A percentile compares a stretch with the other conserved stretches of the same genome.
Conservation (phyloP, 352 stramenopile species). For the Phytophthora pini region DNA sequence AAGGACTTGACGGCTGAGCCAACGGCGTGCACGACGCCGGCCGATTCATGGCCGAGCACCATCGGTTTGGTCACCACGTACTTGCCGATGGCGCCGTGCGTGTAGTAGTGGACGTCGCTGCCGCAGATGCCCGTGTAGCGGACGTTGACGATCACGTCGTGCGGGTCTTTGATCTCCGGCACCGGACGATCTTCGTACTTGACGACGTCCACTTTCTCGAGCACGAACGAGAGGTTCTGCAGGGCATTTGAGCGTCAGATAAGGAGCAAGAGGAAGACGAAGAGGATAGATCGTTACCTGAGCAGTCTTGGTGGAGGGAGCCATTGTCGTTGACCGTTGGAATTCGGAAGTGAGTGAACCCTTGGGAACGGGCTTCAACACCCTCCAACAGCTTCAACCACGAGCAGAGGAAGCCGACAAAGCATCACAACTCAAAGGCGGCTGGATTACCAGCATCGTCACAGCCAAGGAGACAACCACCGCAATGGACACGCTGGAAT, state of each 20-base stretch:
- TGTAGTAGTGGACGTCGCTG: slow-evolving; percentile 43
- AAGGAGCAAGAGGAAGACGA: background rate
- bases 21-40: slow-evolving; percentile 34
- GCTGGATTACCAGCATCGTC: no score
- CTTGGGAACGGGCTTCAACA: slow-evolving; percentile 8
- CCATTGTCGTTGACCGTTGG: slow-evolving; percentile 1
- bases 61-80: slow-evolving; percentile 36
- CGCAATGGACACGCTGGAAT: no score
- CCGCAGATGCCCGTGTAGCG: slow-evolving; percentile 39
- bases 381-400: slow-evolving; percentile 17
- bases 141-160: slow-evolving; percentile 36
- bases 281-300: background rate
- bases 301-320: background rate
- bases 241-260: background rate
- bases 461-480: no score
- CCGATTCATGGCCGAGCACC: slow-evolving; percentile 37
- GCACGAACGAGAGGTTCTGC: slow-evolving; percentile 37
- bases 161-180: slow-evolving; percentile 27
- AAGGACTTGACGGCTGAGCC: slow-evolving; percentile 31
- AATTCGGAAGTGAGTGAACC: slow-evolving; percentile 9
- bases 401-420: background rate
- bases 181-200: slow-evolving; percentile 34
- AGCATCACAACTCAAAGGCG: background rate
- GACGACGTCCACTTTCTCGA: slow-evolving; percentile 35
- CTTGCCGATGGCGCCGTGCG: slow-evolving; percentile 37